Conservation (phyloP, 176 grass and related monocot species). For the Sorghum bicolor region Sorghum_bicolor_NCBIv3 NC_012874.2:53569501-53570000, state of each 20-base stretch:
- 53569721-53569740: background rate
- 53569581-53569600: background rate
- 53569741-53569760: background rate
- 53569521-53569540: background rate
- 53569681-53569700: background rate
- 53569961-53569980: no score
- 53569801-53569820: background rate
- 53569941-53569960: background rate
- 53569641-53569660: no score
- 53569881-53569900: background rate
- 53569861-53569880: background rate
- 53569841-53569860: background rate
- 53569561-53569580: background rate
- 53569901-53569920: background rate
- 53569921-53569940: background rate
- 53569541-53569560: background rate
- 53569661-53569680: no score
- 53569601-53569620: background rate
- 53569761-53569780: background rate
- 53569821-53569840: background rate
- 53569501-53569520: background rate
- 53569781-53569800: background rate
- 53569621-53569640: background rate
- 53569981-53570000: background rate
- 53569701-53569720: background rate